phyloP scores from a whole-genome alignment of 164 flowering plant genomes.

The Vitis labrusca region DNA sequence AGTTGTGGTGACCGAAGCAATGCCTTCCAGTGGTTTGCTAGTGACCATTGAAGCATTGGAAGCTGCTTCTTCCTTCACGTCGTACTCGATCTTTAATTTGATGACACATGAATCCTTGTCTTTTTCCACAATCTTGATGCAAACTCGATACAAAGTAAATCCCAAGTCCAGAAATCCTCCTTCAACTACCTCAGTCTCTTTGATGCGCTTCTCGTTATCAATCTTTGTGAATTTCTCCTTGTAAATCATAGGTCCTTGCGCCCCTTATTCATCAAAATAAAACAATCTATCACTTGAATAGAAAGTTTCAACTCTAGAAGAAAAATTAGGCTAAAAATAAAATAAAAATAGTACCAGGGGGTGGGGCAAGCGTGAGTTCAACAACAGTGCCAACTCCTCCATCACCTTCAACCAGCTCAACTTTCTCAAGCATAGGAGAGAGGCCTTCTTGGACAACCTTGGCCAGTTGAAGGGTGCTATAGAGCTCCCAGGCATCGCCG shows the following conservation, averaged over 20 bases:
- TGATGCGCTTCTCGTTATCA: slow-evolving; percentile 33
- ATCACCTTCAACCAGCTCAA: slow-evolving; percentile 33
- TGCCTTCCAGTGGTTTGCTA: slow-evolving; percentile 16
- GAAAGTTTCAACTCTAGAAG: no score
- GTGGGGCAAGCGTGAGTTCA: background rate
- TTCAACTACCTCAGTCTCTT: slow-evolving; percentile 31
- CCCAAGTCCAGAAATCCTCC: slow-evolving; percentile 36
- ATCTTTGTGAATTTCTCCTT: slow-evolving; percentile 42
- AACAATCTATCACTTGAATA: no score
- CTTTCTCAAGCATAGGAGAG: slow-evolving; percentile 1
- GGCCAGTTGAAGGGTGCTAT: slow-evolving; percentile 22
- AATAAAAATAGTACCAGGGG: no score
- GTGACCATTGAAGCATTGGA: slow-evolving; percentile 18
- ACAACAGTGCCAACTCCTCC: slow-evolving; percentile 34
- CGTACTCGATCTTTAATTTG: slow-evolving; percentile 31
- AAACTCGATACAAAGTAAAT: slow-evolving; percentile 22
- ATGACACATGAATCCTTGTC: slow-evolving; percentile 20
- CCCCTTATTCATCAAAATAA: no score
- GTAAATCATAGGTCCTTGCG: background rate
- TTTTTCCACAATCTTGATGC: slow-evolving; percentile 29
- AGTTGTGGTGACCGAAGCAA: slow-evolving; percentile 12
- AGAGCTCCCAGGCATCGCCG: slow-evolving; percentile 32
- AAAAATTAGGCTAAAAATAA: no score
- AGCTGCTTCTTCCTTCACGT: slow-evolving; percentile 26
- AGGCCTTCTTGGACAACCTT: slow-evolving; percentile 16